Base-by-base conservation (phyloP, 1,139 yeast species). In the Meyerozyma smithsonii region DNA sequence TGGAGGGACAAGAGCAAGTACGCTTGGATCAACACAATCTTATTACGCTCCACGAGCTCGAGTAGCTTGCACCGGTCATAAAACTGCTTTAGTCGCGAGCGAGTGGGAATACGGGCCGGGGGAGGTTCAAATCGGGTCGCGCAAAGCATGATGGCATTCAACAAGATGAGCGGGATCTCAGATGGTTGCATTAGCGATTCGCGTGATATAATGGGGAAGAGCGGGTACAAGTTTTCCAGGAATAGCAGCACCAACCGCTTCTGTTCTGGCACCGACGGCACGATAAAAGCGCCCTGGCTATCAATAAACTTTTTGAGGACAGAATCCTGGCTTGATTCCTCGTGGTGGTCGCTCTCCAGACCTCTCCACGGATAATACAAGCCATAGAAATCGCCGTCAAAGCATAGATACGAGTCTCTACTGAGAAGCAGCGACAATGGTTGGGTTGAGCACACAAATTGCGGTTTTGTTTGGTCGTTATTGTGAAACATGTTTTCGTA, bases 311-410 rank as follows among this genome's bases (percentile, higher is more conserved):
- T 42, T 3, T 45, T 34, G 23, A 58, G 43, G 17, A 58, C 61
- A 19, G 44, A 37, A 8, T 30, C 14, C 21, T 16, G 34, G 11
- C 21, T 16, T 4, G 34, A 44, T 5, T 39, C 30, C 5, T 40
- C 43, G 8, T 42, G 44, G 28, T 48, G 46, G 16, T 39, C 41
- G 18, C 48, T 42, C 4, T 51, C 25, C 25, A 8, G 36, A 20
- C 48, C 55, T 43, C 61, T 46, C 64, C 65, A 59, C 0, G 64
- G 64, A 37, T 52, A 59, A 41, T 47, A 60, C 7, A 59, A 40
- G 7, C 62, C 59, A 38, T 55, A 54, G 17, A 46, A 46, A 23
- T 59, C 62, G 1, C 63, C 64, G 21, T 59, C 58, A 30, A 58
- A 50, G 25, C 63, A 53, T 24, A 59, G 40, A 40, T 59, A 54